Percentiles rank a stretch among this genome's conserved stretches.
Evolutionary conservation across 148 eudicot species (phyloP).

Genomic region (Fagopyrum homotropicum): DNA sequence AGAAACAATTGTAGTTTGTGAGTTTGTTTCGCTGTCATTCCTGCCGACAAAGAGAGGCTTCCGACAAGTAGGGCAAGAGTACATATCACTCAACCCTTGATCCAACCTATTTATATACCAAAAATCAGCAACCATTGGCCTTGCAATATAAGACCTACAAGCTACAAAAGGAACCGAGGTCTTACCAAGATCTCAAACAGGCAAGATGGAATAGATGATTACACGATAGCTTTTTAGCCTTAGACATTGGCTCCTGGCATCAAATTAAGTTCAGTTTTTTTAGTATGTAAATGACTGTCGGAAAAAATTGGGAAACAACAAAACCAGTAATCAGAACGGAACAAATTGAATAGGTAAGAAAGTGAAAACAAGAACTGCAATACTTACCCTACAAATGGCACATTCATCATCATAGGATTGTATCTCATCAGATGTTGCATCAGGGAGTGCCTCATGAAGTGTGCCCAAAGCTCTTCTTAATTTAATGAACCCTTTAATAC

Average conservation of each 20-base stretch:
- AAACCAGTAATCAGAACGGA: neutral
- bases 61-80: constrained; percentile 98
- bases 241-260: constrained; percentile 97
- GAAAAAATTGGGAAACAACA: neutral
- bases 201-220: constrained; percentile 94
- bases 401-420: constrained; percentile 88
- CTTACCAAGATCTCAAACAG: constrained; percentile 95
- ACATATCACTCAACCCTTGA: constrained; percentile 74
- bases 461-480: constrained; percentile 73
- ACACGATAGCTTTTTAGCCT: constrained; percentile 92
- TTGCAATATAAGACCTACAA: neutral
- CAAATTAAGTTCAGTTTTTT: neutral
- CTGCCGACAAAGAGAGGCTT: constrained; percentile 85
- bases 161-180: neutral
- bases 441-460: constrained; percentile 96
- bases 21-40: constrained; percentile 39
- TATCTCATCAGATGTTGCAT: constrained; percentile 87
- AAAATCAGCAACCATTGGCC: constrained; percentile 9
- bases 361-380: neutral
- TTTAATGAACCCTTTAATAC: constrained; percentile 71
- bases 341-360: neutral
- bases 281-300: neutral
- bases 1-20: constrained; percentile 40
- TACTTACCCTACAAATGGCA: constrained; percentile 91
- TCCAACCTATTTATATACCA: constrained; percentile 58